These are phyloP conservation scores for Stylonectria norvegica DNA, from an alignment of 2,329 filamentous ascomycete species.

Conservation along the genomic window DNA sequence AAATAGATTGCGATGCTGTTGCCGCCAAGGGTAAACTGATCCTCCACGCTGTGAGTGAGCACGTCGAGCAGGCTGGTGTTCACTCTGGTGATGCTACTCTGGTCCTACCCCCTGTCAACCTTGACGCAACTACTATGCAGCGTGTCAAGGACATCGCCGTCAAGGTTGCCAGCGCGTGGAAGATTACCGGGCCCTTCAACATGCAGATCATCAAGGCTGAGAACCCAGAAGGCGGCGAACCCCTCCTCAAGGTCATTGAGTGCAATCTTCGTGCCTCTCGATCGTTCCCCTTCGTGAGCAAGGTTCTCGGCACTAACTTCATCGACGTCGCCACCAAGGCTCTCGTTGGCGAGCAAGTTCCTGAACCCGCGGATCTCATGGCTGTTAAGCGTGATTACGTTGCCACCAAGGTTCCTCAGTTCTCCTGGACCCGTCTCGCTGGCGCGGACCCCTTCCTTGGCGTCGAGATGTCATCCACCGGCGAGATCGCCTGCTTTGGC, in stretches of 20 bases:
- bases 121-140: conserved; percentile 73
- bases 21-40: conserved; percentile 82
- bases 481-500: conserved; percentile 98
- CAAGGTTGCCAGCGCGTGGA: conserved; percentile 96
- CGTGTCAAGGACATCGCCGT: conserved; percentile 93
- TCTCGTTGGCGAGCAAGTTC: conserved; percentile 79
- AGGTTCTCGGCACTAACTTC: conserved; percentile 95
- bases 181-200: conserved; percentile 97
- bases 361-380: conserved; percentile 86
- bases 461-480: conserved; percentile 95
- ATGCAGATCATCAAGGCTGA: conserved; percentile 99
- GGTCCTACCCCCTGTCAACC: conserved; percentile 78
- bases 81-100: conserved; percentile 97
- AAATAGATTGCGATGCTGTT: conserved; percentile 95
- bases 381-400: conserved; percentile 82
- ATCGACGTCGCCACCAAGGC: conserved; percentile 94
- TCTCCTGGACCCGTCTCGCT: conserved; percentile 97
- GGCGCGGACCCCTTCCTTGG: conserved; percentile 96
- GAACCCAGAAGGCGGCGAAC: conserved; percentile 68
- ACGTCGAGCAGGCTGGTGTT: conserved; percentile 95
- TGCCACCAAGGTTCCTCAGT: conserved; percentile 97
- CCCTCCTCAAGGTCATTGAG: conserved; percentile 90
- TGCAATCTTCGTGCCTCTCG: conserved; percentile 96
- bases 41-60: conserved; percentile 89
- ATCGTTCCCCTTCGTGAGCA: conserved; percentile 97